Base-by-base conservation (phyloP, 331 rosid species). In the Arachis monticola region DNA sequence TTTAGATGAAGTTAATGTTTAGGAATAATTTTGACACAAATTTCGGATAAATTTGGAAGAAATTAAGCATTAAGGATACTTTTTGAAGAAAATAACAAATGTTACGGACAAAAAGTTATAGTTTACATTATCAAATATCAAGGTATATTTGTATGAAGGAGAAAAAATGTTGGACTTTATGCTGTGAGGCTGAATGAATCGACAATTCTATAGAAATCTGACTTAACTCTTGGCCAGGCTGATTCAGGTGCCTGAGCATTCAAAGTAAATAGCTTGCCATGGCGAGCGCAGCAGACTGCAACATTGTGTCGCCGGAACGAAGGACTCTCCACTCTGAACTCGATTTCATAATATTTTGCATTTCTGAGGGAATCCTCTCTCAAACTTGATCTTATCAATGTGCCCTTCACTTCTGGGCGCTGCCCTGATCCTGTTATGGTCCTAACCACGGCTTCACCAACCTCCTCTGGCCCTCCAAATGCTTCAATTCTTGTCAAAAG, bases 201-300 rank as follows among this genome's bases (percentile, higher is more conserved):
- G 7, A 97, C 93, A 64, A 92, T 90, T 53, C 32, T 63, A 35
- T 85, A 81, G 80, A 95, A 90, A 65, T 79, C 88, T 0, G 83
- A 82, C 83, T 92, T 79, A 72, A 92, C 76, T 5, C 41, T 56
- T 2, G 84, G 83, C 98, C 98, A 90, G 5, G 61, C 86, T 5
- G 95, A 78, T 84, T 95, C 97, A 2, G 98, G 97, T 61, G 92
- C 93, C 75, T 95, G 99, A 77, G 96, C 97, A 77, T 95, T 95
- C 32, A 95, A 83, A 6, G 97, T 92, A 32, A 67, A 89, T 32
- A 95, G 84, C 77, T 81, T 83, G 5, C 99, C 99, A 5, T 64
- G 77, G 3, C 79, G 73, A 48, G 88, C 88, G 53, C 93, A 92
- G 64, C 97, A 90, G 8, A 95, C 97, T 0, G 90, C 90, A 0